A percentile compares a stretch with the other conserved stretches of the same genome.
Conservation (phyloP, 2,329 filamentous ascomycete genomes). For the Drechslerella stenobrocha region DNA sequence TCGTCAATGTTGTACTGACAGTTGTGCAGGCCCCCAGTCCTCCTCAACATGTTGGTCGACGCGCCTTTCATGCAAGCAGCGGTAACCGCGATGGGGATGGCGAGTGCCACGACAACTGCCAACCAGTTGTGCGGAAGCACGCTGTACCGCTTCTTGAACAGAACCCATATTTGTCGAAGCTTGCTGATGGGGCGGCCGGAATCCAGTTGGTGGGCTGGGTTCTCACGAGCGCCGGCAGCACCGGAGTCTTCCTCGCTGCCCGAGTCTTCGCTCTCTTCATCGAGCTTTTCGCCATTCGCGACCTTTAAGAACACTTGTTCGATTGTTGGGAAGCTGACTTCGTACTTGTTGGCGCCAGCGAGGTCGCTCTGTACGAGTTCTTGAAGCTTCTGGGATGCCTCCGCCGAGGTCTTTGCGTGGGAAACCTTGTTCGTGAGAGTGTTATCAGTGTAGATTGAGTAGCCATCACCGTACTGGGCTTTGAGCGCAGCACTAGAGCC, state of each 20-base stretch:
- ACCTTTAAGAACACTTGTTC: slow-evolving; percentile 90
- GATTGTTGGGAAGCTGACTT: slow-evolving; percentile 84
- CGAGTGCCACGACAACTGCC: slow-evolving; percentile 72
- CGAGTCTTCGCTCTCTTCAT: slow-evolving; percentile 30
- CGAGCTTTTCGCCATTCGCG: slow-evolving; percentile 58
- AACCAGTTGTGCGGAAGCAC: slow-evolving; percentile 79
- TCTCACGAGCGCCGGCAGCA: slow-evolving; percentile 5
- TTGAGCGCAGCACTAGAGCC: slow-evolving; percentile 87
- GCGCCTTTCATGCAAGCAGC: slow-evolving; percentile 56
- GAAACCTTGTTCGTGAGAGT: slow-evolving; percentile 60
- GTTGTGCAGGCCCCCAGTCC: slow-evolving; percentile 21
- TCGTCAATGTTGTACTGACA: slow-evolving; percentile 7
- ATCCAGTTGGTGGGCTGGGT: slow-evolving; percentile 59
- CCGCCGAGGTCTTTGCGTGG: slow-evolving; percentile 65
- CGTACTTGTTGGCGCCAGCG: slow-evolving; percentile 71
- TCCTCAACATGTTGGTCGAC: slow-evolving; percentile 27
- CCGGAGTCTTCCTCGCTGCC: slow-evolving; percentile 65
- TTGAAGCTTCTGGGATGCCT: slow-evolving; percentile 72
- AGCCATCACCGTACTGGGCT: slow-evolving; percentile 77
- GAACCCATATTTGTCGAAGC: slow-evolving; percentile 69
- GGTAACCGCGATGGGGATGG: slow-evolving; percentile 77
- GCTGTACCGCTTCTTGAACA: slow-evolving; percentile 76
- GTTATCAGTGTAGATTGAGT: slow-evolving; percentile 74
- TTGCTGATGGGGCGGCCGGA: slow-evolving; percentile 72
- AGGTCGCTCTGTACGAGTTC: slow-evolving; percentile 63